These are phyloP conservation scores for Guadua angustifolia DNA, from an alignment of 176 grass and related monocot species.

Conservation along the genomic window DNA sequence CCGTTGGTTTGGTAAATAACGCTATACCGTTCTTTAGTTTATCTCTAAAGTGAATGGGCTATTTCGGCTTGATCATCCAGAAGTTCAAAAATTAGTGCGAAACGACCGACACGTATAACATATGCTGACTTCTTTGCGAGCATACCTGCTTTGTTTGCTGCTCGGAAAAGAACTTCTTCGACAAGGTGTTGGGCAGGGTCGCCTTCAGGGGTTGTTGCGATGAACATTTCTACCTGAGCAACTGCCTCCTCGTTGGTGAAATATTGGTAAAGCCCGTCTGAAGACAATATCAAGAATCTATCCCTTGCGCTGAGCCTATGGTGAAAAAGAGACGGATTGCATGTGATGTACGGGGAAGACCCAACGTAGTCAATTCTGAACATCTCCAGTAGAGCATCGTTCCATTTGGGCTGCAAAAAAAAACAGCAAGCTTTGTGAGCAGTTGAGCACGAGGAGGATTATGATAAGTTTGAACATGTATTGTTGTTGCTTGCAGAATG, in stretches of 20 bases:
- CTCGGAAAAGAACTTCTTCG: constrained; percentile 91
- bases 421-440: constrained; percentile 12
- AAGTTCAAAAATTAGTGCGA: constrained; percentile 42
- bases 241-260: constrained; percentile 94
- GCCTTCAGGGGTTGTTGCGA: constrained; percentile 81
- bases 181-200: constrained; percentile 95
- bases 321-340: constrained; percentile 86
- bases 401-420: constrained; percentile 92
- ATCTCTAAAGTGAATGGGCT: constrained; percentile 9
- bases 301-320: constrained; percentile 70
- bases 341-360: constrained; percentile 77
- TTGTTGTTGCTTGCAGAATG: not conserved
- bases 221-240: constrained; percentile 85
- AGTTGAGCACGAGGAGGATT: not conserved
- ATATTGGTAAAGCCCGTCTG: constrained; percentile 96
- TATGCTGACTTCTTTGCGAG: not conserved
- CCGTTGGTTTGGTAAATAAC: too few relatives aligned
- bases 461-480: not conserved
- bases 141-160: constrained; percentile 91
- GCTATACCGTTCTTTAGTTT: too few relatives aligned
- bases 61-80: constrained; percentile 33
- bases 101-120: not conserved
- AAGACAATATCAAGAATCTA: constrained; percentile 91
- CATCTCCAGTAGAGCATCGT: constrained; percentile 84
- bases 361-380: constrained; percentile 94